phyloP scores from a whole-genome alignment of 2,329 filamentous ascomycete genomes.

The Dissoconium aciculare region DNA sequence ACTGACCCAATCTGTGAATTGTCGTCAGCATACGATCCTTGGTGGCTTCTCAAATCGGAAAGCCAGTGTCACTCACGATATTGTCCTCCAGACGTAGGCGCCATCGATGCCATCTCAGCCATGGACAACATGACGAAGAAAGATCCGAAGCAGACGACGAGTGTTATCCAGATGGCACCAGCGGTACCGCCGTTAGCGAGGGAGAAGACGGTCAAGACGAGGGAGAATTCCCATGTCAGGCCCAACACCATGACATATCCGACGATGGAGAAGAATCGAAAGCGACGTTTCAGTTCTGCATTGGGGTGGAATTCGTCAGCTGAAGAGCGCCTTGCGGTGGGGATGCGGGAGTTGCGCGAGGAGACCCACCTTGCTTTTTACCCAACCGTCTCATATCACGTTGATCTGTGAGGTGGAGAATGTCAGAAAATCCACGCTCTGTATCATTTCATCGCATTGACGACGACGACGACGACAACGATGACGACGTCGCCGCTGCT shows the following conservation, averaged over 20 bases:
- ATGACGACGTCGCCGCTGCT: too few relatives aligned
- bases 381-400: conserved; percentile 13
- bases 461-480: too few relatives aligned
- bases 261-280: conserved; percentile 18
- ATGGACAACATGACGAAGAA: conserved; percentile 27
- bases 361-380: conserved; percentile 16
- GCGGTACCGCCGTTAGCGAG: conserved; percentile 36
- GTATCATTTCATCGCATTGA: too few relatives aligned
- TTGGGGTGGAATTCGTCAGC: too few relatives aligned
- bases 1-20: conserved; percentile 44
- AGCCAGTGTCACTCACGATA: conserved; percentile 29
- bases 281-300: conserved; percentile 14
- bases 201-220: conserved; percentile 13
- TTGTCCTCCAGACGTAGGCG: conserved; percentile 43
- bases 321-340: too few relatives aligned
- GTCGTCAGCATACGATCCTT: conserved; percentile 31
- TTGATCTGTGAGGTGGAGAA: conserved; percentile 9
- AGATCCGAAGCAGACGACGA: conserved; percentile 13
- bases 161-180: conserved; percentile 37
- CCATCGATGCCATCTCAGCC: conserved; percentile 39
- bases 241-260: conserved; percentile 18
- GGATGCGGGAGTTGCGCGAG: too few relatives aligned
- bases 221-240: conserved; percentile 16
- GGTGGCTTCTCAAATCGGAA: conserved; percentile 28
- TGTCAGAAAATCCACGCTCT: too few relatives aligned